phyloP scores from a whole-genome alignment of 2,329 filamentous ascomycete genomes.

The Metarhizium rileyi region DNA sequence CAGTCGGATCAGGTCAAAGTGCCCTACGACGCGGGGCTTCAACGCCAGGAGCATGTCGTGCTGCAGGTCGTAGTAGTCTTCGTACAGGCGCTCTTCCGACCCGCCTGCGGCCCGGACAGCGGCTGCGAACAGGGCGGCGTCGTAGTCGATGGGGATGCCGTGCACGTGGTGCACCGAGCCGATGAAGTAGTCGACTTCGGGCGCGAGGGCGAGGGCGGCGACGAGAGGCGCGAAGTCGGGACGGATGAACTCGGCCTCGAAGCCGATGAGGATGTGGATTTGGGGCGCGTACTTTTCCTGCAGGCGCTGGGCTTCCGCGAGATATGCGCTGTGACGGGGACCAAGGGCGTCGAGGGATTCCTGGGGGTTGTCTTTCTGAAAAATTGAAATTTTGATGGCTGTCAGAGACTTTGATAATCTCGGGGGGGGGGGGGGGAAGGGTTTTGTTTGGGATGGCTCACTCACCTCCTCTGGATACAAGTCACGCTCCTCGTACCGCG shows the following conservation, averaged over 20 bases:
- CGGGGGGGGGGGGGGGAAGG: no score
- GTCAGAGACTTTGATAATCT: no score
- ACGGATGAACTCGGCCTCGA: slow-evolving; percentile 90
- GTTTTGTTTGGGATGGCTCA: no score
- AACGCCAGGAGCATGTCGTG: slow-evolving; percentile 66
- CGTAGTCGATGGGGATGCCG: slow-evolving; percentile 82
- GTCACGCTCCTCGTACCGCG: slow-evolving; percentile 61
- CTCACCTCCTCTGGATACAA: slow-evolving; percentile 84
- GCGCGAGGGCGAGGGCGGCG: slow-evolving; percentile 45
- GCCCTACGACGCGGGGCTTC: slow-evolving; percentile 71
- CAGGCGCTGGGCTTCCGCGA: slow-evolving; percentile 64
- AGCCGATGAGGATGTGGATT: slow-evolving; percentile 77
- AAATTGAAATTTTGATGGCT: no score
- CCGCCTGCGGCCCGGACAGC: slow-evolving; percentile 28
- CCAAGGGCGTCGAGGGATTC: slow-evolving; percentile 37
- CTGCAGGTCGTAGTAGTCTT: slow-evolving; percentile 83
- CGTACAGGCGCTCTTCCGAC: slow-evolving; percentile 63
- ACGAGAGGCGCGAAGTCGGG: slow-evolving; percentile 51
- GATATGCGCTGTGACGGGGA: slow-evolving; percentile 59
- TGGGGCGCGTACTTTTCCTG: slow-evolving; percentile 57
- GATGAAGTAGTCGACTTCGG: slow-evolving; percentile 78
- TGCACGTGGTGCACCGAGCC: slow-evolving; percentile 88
- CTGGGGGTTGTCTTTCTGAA: slow-evolving; percentile 39
- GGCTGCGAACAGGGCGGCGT: slow-evolving; percentile 53
- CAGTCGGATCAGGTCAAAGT: slow-evolving; percentile 86